phyloP scores from a whole-genome alignment of 2,329 filamentous ascomycete species.

The Diaporthe sp. region DNA sequence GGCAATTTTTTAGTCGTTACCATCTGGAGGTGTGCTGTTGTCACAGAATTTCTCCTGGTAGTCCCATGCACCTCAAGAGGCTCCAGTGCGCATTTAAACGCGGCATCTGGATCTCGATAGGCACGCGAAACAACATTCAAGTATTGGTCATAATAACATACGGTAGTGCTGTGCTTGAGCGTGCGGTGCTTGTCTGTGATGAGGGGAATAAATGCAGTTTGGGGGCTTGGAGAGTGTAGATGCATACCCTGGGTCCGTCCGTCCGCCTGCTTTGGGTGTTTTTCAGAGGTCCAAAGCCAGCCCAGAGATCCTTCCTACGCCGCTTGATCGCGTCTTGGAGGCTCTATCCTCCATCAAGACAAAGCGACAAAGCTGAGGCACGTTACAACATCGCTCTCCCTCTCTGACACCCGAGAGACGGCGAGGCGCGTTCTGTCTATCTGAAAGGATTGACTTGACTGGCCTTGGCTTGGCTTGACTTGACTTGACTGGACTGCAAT shows the following conservation, averaged over 20 bases:
- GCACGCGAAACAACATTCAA: slow-evolving; percentile 38
- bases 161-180: slow-evolving; percentile 36
- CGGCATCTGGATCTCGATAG: slow-evolving; percentile 21
- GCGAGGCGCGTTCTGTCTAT: slow-evolving; percentile 37
- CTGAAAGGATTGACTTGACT: slow-evolving; percentile 34
- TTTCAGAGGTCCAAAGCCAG: slow-evolving; percentile 24
- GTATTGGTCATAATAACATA: slow-evolving; percentile 32
- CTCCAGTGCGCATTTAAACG: slow-evolving; percentile 35
- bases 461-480: slow-evolving; percentile 25
- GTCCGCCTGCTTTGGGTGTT: slow-evolving; percentile 13
- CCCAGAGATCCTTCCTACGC: slow-evolving; percentile 38
- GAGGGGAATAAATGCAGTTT: slow-evolving; percentile 14
- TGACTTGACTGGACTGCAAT: slow-evolving; percentile 31
- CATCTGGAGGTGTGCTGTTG: slow-evolving; percentile 31
- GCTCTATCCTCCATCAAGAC: slow-evolving; percentile 40
- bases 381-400: slow-evolving; percentile 36
- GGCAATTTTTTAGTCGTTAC: slow-evolving; percentile 35
- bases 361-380: slow-evolving; percentile 33
- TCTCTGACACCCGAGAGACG: slow-evolving; percentile 32
- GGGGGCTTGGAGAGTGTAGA: slow-evolving; percentile 35
- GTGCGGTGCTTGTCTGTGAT: slow-evolving; percentile 17
- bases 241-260: slow-evolving; percentile 39
- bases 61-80: slow-evolving; percentile 29
- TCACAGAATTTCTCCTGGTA: slow-evolving; percentile 16
- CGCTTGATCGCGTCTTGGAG: slow-evolving; percentile 34